Percentiles rank a stretch among this genome's conserved stretches.
These are phyloP conservation scores for Dichomitus squalens DNA, from an alignment of 1,284 basidiomycete genomes.

Conservation along the genomic window DNA sequence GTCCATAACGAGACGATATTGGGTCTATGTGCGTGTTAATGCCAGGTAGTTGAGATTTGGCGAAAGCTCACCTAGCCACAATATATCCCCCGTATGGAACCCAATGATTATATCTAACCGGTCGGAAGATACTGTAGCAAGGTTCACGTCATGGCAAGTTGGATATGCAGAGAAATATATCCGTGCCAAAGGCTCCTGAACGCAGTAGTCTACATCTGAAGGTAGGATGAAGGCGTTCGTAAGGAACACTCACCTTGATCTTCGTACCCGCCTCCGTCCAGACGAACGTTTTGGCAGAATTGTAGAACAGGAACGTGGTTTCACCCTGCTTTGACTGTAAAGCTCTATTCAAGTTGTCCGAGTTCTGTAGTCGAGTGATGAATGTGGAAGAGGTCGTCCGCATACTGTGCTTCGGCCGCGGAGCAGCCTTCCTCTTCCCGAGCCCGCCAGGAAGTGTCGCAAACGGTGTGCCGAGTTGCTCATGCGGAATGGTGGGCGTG, in stretches of 20 bases:
- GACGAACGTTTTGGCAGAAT: constrained; percentile 75
- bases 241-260: constrained; percentile 61
- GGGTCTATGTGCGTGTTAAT: constrained; percentile 58
- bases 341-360: constrained; percentile 75
- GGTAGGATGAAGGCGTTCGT: not conserved
- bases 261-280: constrained; percentile 84
- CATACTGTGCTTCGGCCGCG: constrained; percentile 86
- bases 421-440: constrained; percentile 63
- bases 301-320: constrained; percentile 82
- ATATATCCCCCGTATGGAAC: constrained; percentile 88
- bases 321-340: constrained; percentile 84
- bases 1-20: constrained; percentile 81
- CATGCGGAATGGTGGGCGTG: constrained; percentile 38
- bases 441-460: constrained; percentile 41
- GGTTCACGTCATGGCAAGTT: constrained; percentile 90
- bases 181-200: constrained; percentile 82
- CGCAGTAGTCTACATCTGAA: not conserved
- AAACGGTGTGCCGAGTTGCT: constrained; percentile 43
- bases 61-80: constrained; percentile 84
- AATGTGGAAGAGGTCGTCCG: constrained; percentile 88
- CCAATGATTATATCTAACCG: constrained; percentile 91
- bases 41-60: not conserved
- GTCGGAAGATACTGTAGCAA: constrained; percentile 74
- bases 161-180: constrained; percentile 87
- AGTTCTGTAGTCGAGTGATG: constrained; percentile 80